Evolutionary conservation across 2,329 filamentous ascomycete genomes (phyloP).

Genomic region (Cercospora sesami): DNA sequence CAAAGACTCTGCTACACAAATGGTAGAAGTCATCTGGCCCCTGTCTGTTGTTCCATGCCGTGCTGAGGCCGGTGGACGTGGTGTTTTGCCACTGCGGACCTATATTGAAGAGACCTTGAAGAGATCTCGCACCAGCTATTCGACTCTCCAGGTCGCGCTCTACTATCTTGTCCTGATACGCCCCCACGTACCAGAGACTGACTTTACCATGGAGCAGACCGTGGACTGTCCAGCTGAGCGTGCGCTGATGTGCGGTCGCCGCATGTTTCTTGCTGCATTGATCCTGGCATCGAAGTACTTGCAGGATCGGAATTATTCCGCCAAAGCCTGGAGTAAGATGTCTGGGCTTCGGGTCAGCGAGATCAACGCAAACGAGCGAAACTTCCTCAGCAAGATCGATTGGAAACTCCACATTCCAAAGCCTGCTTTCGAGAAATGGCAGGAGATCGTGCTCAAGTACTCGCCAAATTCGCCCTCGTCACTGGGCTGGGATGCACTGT

Average conservation of each 20-base stretch:
- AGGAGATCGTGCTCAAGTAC: conserved; percentile 83
- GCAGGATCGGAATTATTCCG: conserved; percentile 96
- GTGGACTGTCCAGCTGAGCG: conserved; percentile 70
- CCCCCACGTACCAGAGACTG: conserved; percentile 76
- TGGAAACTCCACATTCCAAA: conserved; percentile 96
- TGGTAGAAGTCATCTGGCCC: conserved; percentile 97
- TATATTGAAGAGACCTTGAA: conserved; percentile 98
- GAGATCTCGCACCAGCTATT: conserved; percentile 94
- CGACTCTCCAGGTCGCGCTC: conserved; percentile 90
- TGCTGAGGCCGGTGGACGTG: conserved; percentile 68
- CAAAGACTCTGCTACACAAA: conserved; percentile 92
- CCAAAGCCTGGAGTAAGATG: conserved; percentile 98
- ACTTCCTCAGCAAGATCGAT: conserved; percentile 83
- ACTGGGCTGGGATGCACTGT: conserved; percentile 26
- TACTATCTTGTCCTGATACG: conserved; percentile 97
- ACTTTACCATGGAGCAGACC: conserved; percentile 84
- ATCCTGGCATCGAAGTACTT: conserved; percentile 97
- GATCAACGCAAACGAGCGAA: conserved; percentile 95
- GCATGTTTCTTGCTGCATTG: conserved; percentile 93
- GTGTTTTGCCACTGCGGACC: conserved; percentile 83
- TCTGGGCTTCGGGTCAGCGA: conserved; percentile 90
- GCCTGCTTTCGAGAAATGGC: conserved; percentile 86
- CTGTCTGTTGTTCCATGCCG: conserved; percentile 77
- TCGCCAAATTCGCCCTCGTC: conserved; percentile 57
- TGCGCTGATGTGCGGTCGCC: conserved; percentile 88